Conservation (phyloP, 805 yeast species). For the Candida coleopterorum region DNA sequence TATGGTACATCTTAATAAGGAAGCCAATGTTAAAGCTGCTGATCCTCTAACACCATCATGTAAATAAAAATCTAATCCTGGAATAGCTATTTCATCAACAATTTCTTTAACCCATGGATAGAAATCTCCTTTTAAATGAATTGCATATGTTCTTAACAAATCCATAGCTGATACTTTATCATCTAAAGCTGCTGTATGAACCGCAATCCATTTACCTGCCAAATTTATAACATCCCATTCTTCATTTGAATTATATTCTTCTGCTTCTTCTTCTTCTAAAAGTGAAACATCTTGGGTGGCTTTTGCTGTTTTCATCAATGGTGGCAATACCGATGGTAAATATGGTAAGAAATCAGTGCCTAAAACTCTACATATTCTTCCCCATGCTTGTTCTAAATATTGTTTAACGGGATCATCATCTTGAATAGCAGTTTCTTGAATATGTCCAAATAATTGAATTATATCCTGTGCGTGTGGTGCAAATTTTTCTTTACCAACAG, state of each 20-base stretch:
- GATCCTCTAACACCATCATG: slow-evolving; percentile 93
- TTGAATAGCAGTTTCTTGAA: slow-evolving; percentile 56
- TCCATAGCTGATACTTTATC: slow-evolving; percentile 94
- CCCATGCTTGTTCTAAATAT: slow-evolving; percentile 94
- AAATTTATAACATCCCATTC: slow-evolving; percentile 94
- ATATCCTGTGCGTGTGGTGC: slow-evolving; percentile 68
- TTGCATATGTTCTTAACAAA: slow-evolving; percentile 76
- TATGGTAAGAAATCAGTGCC: slow-evolving; percentile 84
- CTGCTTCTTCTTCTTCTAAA: slow-evolving; percentile 84
- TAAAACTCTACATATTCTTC: slow-evolving; percentile 80
- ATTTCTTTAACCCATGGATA: slow-evolving; percentile 79
- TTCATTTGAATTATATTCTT: slow-evolving; percentile 74
- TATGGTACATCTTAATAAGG: slow-evolving; percentile 62
- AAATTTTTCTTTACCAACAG: slow-evolving; percentile 91
- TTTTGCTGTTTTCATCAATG: slow-evolving; percentile 79
- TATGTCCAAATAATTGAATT: slow-evolving; percentile 62
- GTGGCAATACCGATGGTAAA: slow-evolving; percentile 81
- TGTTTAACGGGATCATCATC: slow-evolving; percentile 87
- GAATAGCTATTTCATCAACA: slow-evolving; percentile 72
- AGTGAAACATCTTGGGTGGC: slow-evolving; percentile 86
- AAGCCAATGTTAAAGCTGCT: slow-evolving; percentile 82
- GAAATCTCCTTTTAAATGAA: slow-evolving; percentile 75
- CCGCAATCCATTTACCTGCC: slow-evolving; percentile 89
- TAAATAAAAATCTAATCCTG: slow-evolving; percentile 84
- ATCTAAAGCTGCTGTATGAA: slow-evolving; percentile 90